phyloP scores from a whole-genome alignment of 192 early-diverging fungal genomes.

The Gryganskiella cystojenkinii region DNA sequence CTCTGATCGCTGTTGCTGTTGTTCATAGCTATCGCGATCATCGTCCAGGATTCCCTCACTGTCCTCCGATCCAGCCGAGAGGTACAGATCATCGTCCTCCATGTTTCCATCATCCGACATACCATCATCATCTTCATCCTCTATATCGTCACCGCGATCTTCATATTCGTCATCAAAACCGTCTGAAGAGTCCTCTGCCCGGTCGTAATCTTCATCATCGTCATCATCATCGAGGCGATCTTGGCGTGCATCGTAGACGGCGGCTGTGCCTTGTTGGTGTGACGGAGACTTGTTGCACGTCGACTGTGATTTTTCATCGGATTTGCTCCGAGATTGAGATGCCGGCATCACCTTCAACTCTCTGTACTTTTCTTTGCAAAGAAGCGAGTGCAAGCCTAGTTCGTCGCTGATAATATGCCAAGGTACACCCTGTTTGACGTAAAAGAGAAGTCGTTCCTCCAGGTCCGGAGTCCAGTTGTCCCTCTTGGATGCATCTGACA shows the following conservation, averaged over 20 bases:
- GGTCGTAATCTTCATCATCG: not conserved
- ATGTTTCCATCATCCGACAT: slow-evolving; percentile 7
- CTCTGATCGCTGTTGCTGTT: slow-evolving; percentile 4
- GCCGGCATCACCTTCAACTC: not conserved
- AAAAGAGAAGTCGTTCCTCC: slow-evolving; percentile 21
- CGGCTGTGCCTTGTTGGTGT: no score
- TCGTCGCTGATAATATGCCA: slow-evolving; percentile 16
- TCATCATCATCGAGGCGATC: no score
- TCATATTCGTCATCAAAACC: slow-evolving; percentile 1
- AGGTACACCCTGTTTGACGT: slow-evolving; percentile 21
- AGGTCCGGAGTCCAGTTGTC: slow-evolving; percentile 19
- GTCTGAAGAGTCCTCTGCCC: not conserved
- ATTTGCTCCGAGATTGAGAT: not conserved
- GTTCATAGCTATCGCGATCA: not conserved
- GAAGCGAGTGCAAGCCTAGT: slow-evolving; percentile 19
- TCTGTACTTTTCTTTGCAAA: slow-evolving; percentile 26
- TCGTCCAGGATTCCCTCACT: slow-evolving; percentile 7
- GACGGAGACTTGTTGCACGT: no score
- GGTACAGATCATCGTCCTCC: no score
- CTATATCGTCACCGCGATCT: not conserved
- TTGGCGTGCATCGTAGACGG: no score
- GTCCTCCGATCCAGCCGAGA: not conserved
- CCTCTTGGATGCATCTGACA: not conserved
- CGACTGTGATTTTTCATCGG: not conserved
- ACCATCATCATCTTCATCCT: slow-evolving; percentile 9